phyloP scores from a whole-genome alignment of 2,329 filamentous ascomycete species.

The Cladophialophora exuberans region DNA sequence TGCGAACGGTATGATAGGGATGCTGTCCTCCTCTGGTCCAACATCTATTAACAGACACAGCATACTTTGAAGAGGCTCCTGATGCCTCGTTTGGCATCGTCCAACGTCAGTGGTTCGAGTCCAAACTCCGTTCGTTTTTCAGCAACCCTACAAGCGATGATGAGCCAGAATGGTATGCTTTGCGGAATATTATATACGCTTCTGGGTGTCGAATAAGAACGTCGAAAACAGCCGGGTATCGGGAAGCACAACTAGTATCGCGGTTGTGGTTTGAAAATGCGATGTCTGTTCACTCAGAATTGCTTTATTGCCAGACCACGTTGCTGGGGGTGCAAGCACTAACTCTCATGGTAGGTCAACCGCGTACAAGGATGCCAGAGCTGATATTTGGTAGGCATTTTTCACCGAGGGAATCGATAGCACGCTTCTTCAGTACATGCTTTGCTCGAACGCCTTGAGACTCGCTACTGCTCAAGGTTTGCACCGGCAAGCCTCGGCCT shows the following conservation, averaged over 20 bases:
- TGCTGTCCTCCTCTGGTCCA: too few relatives aligned
- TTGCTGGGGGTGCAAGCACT: constrained; percentile 12
- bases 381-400: constrained; percentile 9
- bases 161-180: too few relatives aligned
- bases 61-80: too few relatives aligned
- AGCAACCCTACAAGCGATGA: too few relatives aligned
- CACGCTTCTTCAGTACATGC: constrained; percentile 13
- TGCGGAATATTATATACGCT: too few relatives aligned
- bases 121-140: too few relatives aligned
- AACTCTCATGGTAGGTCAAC: constrained; percentile 10
- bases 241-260: constrained; percentile 8
- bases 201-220: too few relatives aligned
- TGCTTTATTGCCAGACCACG: constrained; percentile 7
- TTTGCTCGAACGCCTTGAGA: constrained; percentile 3
- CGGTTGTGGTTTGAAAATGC: constrained; percentile 15
- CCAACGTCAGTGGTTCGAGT: too few relatives aligned
- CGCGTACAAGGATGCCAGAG: neutral
- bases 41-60: too few relatives aligned
- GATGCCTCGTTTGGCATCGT: too few relatives aligned
- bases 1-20: too few relatives aligned
- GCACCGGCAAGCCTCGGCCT: neutral
- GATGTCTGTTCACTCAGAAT: constrained; percentile 11
- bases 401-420: constrained; percentile 2
- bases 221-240: too few relatives aligned
- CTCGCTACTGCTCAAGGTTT: constrained; percentile 6